phyloP scores from a whole-genome alignment of 164 flowering plant species.

The Magnolia officinalis region DNA sequence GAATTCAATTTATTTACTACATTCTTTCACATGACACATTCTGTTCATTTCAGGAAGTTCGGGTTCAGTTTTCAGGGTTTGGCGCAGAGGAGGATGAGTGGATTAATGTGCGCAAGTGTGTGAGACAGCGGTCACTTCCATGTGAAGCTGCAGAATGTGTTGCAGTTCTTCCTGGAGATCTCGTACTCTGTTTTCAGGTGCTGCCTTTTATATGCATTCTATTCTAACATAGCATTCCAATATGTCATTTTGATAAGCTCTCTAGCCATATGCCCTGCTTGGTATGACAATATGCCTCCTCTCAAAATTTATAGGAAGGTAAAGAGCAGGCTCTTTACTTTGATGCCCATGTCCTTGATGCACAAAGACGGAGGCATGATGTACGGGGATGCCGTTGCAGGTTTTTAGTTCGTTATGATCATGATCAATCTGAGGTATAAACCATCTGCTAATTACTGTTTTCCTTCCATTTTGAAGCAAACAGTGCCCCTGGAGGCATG shows the following conservation, averaged over 20 bases:
- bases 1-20: not conserved
- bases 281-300: not conserved
- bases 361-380: slow-evolving; percentile 95
- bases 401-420: slow-evolving; percentile 91
- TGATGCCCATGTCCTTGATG: slow-evolving; percentile 97
- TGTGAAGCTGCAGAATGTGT: slow-evolving; percentile 98
- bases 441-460: not conserved
- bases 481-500: too few species aligned
- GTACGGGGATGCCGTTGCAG: slow-evolving; percentile 98
- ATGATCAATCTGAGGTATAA: slow-evolving; percentile 91
- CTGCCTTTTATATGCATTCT: not conserved
- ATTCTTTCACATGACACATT: not conserved
- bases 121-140: slow-evolving; percentile 92
- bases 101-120: slow-evolving; percentile 73
- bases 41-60: slow-evolving; percentile 62
- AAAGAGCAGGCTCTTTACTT: slow-evolving; percentile 98
- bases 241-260: too few species aligned
- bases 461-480: not conserved
- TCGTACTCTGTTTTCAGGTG: slow-evolving; percentile 96
- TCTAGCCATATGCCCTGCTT: not conserved
- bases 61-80: slow-evolving; percentile 90
- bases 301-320: slow-evolving; percentile 66
- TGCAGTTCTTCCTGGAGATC: slow-evolving; percentile 92
- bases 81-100: slow-evolving; percentile 98
- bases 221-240: not conserved